A percentile compares a stretch with the other conserved stretches of the same genome.
phyloP scores from a whole-genome alignment of 495 filamentous ascomycete genomes.

The Trichocladium antarcticum region DNA sequence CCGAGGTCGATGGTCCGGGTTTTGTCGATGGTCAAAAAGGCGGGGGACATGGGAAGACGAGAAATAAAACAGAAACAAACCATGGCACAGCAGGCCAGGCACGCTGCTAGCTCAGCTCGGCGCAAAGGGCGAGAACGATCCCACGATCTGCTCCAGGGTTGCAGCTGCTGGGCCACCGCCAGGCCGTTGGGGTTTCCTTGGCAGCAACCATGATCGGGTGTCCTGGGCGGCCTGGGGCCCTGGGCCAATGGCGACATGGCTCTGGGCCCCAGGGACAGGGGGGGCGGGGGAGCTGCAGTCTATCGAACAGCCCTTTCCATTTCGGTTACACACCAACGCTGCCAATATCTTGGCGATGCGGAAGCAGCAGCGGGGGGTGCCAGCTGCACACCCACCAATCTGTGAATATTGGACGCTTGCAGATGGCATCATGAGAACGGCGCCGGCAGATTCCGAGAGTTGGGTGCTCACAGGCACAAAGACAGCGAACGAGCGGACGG shows the following conservation, averaged over 20 bases:
- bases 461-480: no score
- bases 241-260: not conserved
- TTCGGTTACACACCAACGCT: constrained; percentile 1
- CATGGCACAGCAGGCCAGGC: not conserved
- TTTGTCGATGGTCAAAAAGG: not conserved
- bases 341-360: not conserved
- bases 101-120: no score
- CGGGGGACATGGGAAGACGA: not conserved
- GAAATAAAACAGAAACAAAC: constrained; percentile 12
- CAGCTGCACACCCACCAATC: not conserved
- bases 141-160: constrained; percentile 8
- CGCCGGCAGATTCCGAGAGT: no score
- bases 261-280: not conserved
- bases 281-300: not conserved
- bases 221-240: not conserved
- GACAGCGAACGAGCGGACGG: no score
- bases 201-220: constrained; percentile 4
- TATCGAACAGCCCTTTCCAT: not conserved
- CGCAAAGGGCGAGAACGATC: constrained; percentile 8
- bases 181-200: not conserved
- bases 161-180: not conserved
- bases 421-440: no score
- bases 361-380: no score
- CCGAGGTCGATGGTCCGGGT: not conserved
- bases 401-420: not conserved